Conservation (phyloP, 1,139 yeast genomes). For the Geotrichum reessii region DNA sequence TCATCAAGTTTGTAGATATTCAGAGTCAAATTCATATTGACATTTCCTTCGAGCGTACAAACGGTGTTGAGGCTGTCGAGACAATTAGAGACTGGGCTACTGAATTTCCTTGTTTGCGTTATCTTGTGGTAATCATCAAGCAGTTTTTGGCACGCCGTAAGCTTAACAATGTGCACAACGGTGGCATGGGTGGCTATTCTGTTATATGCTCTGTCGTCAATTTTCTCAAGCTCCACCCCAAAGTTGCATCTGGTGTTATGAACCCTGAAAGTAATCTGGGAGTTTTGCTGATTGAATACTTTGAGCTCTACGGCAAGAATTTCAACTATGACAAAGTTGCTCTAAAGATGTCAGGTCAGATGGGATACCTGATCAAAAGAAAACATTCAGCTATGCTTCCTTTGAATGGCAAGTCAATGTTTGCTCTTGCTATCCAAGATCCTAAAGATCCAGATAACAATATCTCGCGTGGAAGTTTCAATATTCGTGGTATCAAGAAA, state of each 20-base stretch:
- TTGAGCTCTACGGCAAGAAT: slow-evolving; percentile 89
- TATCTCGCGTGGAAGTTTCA: slow-evolving; percentile 80
- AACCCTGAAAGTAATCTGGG: slow-evolving; percentile 75
- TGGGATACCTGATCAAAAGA: slow-evolving; percentile 54
- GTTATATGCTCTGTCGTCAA: slow-evolving; percentile 84
- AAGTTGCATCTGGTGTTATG: slow-evolving; percentile 61
- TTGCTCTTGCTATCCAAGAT: slow-evolving; percentile 77
- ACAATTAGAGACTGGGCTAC: slow-evolving; percentile 71
- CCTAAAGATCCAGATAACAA: slow-evolving; percentile 82
- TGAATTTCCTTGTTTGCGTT: slow-evolving; percentile 74
- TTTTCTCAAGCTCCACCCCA: slow-evolving; percentile 71
- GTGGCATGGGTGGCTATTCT: slow-evolving; percentile 94
- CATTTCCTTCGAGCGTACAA: slow-evolving; percentile 81
- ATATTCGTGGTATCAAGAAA: slow-evolving; percentile 70
- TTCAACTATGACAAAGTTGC: slow-evolving; percentile 76
- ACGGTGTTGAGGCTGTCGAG: slow-evolving; percentile 82
- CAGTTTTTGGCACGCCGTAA: slow-evolving; percentile 78
- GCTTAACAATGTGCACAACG: slow-evolving; percentile 87
- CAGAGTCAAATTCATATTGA: slow-evolving; percentile 72
- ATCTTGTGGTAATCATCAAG: slow-evolving; percentile 75
- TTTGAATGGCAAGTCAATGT: slow-evolving; percentile 42
- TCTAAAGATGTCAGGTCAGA: slow-evolving; percentile 40
- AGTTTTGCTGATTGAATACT: slow-evolving; percentile 80
- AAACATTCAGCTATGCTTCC: slow-evolving; percentile 52
- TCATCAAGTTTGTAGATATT: slow-evolving; percentile 84